Evolutionary conservation across 2,329 filamentous ascomycete species (phyloP), one percentile per base, ranked within the genome.

Genomic region (Sarocladium kiliense): DNA sequence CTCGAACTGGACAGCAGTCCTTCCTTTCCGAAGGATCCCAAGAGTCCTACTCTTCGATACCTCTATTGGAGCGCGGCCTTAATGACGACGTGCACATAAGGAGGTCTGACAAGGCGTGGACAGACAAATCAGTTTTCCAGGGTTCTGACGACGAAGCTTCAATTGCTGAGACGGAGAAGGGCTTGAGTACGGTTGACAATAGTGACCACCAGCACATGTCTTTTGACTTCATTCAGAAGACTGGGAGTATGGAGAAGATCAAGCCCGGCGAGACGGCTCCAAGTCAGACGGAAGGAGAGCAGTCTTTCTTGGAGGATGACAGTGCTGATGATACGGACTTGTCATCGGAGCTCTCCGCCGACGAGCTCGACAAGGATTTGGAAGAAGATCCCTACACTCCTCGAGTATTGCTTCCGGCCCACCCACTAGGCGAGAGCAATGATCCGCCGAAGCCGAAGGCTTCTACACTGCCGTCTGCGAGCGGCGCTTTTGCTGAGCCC

Each of bases 1-100:
- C 67, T 9, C 53, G 57, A 3, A 72, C 71, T 2, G 73, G 72
- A 21, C 68, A 70, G 2, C 70, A 66, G 37, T 82, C 80, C 0
- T 77, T 81, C 60, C 59, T 81, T 3, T 82, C 81, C 1, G 79
- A 82, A 14, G 81, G 80, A 55, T 91, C 89, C 0, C 79, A 83
- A 26, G 84, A 86, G 51, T 93, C 89, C 0, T 91, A 91, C 65
- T 86, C 82, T 37, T 92, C 89, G 0, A 84, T 86, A 32, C 89
- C 91, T 3, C 77, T 94, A 7, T 77, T 95, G 12, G 87, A 93
- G 58, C 82, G 88, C 51, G 88, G 80, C 2, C 65, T 78, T 27
- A 77, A 76, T 0, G 79, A 83, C 41, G 78, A 82, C 58, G 76
- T 68, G 1, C 69, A 64, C 7, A 75, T 74, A 59, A 71, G 70